These are phyloP conservation scores for Beauveria australis DNA, from an alignment of 2,329 filamentous ascomycete species.

Conservation along the genomic window DNA sequence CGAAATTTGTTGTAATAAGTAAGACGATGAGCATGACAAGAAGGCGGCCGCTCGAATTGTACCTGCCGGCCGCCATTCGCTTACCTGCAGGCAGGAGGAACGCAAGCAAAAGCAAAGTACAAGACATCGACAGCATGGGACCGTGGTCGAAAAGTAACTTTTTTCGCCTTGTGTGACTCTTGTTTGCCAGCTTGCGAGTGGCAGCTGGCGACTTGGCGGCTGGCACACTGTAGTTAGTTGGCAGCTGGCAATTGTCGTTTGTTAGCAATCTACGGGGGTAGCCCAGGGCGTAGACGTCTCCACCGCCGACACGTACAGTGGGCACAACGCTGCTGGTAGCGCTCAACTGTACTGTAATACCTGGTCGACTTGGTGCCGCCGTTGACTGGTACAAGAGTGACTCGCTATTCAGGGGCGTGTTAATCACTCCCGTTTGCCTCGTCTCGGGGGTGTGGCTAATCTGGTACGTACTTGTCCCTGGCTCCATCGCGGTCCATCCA, in stretches of 20 bases:
- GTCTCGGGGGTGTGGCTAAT: not conserved
- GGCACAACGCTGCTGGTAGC: not conserved
- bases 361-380: no score
- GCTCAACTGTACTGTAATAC: no score
- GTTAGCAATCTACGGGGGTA: not conserved
- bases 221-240: not conserved
- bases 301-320: constrained; percentile 7
- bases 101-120: no score
- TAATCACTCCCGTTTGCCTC: not conserved
- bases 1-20: not conserved
- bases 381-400: not conserved
- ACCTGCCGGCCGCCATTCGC: no score
- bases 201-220: not conserved
- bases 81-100: no score
- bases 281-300: constrained; percentile 1
- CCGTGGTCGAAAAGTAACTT: not conserved
- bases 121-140: not conserved
- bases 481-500: not conserved
- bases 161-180: not conserved
- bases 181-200: not conserved
- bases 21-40: not conserved
- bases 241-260: not conserved
- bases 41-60: no score
- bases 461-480: not conserved
- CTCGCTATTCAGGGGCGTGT: not conserved